Base-by-base conservation (phyloP, 225 moss, liverwort and hornwort genomes). In the Climacium dendroides region DNA sequence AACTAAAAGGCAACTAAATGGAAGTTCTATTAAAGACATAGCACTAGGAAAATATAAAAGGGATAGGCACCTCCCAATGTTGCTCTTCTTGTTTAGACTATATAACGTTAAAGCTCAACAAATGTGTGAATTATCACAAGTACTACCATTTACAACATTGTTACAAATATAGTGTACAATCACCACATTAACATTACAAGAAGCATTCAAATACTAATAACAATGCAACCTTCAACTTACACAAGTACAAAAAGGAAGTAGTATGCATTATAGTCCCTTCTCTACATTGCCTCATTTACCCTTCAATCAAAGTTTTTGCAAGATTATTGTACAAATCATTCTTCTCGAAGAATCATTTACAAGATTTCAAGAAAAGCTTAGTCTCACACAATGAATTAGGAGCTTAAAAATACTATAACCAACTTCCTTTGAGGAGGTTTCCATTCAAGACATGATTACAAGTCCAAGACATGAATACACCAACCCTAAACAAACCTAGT, bases 401-500 rank as follows among this genome's bases (percentile, higher is more conserved):
- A 45, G 11, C 4, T 30, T 11, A 0, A 45, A 72, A 28, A 6
- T 10, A 11, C 37, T 7, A 19, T 4, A 19, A 18, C 2, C 10
- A 1, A 3, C 10, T 10, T 30, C 4, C 2, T 30, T 18, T 48
- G 11, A 48, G 0, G 4, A 47, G 19, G 5, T 29, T 6, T 47
- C 7, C 29, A 18, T 74, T 32, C 18, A 74, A 32, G 32, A 19
- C 2, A 73, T 19, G 45, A 72, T 1, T 72, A 3, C 1, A 29
- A 45, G 17, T 6, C 18, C 1, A 48, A 74, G 32, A 74, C 12
- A 74, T 32, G 48, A 48, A 19, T 1, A 48, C 1, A 74, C 4
- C 19, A 30, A 15, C 4, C 7, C 7, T 0, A 74, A 47, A 19
- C 1, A 0, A 30, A 29, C 4, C 17, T 2, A 45, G 0, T 30